Base-by-base conservation (phyloP, 768 basidiomycete species). In the Tricholoma saponaceum region DNA sequence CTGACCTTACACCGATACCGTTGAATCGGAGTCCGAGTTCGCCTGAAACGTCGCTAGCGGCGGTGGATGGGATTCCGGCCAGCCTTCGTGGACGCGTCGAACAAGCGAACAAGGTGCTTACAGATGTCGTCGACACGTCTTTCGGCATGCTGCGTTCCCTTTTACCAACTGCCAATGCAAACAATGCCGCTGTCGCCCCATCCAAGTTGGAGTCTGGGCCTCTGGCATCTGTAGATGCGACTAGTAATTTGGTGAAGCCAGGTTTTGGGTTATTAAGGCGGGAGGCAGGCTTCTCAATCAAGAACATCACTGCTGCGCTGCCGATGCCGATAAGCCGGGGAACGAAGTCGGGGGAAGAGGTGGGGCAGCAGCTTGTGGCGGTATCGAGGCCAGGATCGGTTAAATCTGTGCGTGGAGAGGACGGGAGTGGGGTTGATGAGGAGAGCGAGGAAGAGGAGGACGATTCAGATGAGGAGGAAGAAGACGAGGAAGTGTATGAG, bases 101-200 rank as follows among this genome's bases (percentile, higher is more conserved):
- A 61, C 90, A 92, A 66, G 95, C 95, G 16, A 78, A 92, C 60
- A 89, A 81, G 51, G 93, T 92, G 43, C 90, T 92, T 52, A 86
- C 81, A 5, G 94, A 91, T 22, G 93, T 97, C 53, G 89, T 96
- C 50, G 94, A 96, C 67, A 84, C 92, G 0, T 92, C 90, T 2
- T 94, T 95, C 71, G 90, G 91, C 16, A 90, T 94, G 60, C 76
- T 97, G 14, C 82, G 91, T 16, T 86, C 91, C 4, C 75, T 95
- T 43, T 78, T 95, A 54, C 92, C 82, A 0, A 76, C 76, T 10
- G 2, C 47, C 3, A 30, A n/a, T 49, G 7, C 47, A 18, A 28
- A 50, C n/a, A 50, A 30, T 30, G n/a, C n/a, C 4, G 3, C 25
- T 18, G 28, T 20, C 6, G 14, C 23, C 20, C 67, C 70, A 23